These are phyloP conservation scores for Pseudopyricularia cyperi DNA, from an alignment of 2,329 filamentous ascomycete species.

Conservation along the genomic window DNA sequence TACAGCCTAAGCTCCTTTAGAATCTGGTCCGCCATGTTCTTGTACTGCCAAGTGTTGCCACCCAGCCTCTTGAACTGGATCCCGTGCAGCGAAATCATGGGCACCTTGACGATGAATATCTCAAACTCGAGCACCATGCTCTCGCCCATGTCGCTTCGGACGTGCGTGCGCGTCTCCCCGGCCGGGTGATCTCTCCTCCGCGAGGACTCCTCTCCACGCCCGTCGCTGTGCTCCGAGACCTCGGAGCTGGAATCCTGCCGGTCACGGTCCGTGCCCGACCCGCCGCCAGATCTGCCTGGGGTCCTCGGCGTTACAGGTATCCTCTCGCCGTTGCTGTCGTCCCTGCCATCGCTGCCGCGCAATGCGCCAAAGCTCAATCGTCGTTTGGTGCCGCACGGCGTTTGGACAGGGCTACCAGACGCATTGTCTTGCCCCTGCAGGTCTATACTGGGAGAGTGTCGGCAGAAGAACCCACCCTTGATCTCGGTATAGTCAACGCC, in stretches of 20 bases:
- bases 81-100: conserved; percentile 79
- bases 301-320: conserved; percentile 35
- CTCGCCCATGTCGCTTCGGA: conserved; percentile 77
- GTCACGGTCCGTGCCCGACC: conserved; percentile 33
- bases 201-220: conserved; percentile 30
- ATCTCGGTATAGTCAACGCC: conserved; percentile 89
- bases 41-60: conserved; percentile 96
- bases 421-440: conserved; percentile 52
- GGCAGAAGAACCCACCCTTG: conserved; percentile 83
- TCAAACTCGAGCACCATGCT: conserved; percentile 84
- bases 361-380: conserved; percentile 75
- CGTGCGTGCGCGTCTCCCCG: conserved; percentile 83
- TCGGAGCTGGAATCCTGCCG: conserved; percentile 79
- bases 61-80: conserved; percentile 97
- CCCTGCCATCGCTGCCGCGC: conserved; percentile 43
- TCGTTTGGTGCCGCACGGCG: conserved; percentile 28
- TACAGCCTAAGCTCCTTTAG: conserved; percentile 72
- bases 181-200: conserved; percentile 27
- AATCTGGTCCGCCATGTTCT: conserved; percentile 95
- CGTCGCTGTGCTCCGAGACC: conserved; percentile 63
- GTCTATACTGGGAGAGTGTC: conserved; percentile 81
- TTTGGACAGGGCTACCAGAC: conserved; percentile 39
- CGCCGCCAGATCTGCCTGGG: conserved; percentile 11
- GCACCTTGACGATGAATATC: conserved; percentile 95
- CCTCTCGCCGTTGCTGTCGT: conserved; percentile 49